A percentile compares a stretch with the other conserved stretches of the same genome.
Evolutionary conservation across 108 stramenopile genomes (phyloP).

Genomic region (Conticribra guillardii): DNA sequence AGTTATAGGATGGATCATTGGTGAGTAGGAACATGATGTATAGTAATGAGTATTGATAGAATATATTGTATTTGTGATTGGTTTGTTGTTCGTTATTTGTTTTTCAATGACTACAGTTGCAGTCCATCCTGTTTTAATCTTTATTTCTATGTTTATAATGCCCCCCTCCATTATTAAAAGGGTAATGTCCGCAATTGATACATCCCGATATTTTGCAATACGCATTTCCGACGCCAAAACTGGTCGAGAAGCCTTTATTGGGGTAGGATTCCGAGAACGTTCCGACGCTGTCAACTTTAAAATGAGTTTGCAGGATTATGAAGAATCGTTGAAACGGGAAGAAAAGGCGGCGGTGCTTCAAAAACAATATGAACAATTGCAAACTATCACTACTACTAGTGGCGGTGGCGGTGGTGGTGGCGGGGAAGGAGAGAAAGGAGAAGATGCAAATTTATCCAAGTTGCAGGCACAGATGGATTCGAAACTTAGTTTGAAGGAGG

Average conservation of each 20-base stretch:
- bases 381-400: background rate
- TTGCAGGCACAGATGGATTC: slow-evolving; percentile 26
- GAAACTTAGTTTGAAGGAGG: slow-evolving; percentile 65
- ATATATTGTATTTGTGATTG: no score
- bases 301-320: slow-evolving; percentile 73
- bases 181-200: slow-evolving; percentile 79
- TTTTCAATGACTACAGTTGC: no score
- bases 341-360: slow-evolving; percentile 52
- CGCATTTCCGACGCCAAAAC: slow-evolving; percentile 70
- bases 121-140: no score
- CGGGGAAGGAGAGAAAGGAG: slow-evolving; percentile 4
- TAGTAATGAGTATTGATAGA: no score
- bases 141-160: no score
- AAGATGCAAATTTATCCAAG: background rate
- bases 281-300: slow-evolving; percentile 82
- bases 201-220: slow-evolving; percentile 81
- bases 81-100: no score
- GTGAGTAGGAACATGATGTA: background rate
- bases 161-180: background rate
- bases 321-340: slow-evolving; percentile 44
- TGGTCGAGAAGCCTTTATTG: slow-evolving; percentile 74
- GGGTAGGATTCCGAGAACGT: slow-evolving; percentile 84
- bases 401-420: slow-evolving; percentile 9
- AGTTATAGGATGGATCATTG: slow-evolving; percentile 65
- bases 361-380: slow-evolving; percentile 34